Evolutionary conservation across 2,329 filamentous ascomycete genomes (phyloP), one percentile per base, ranked within the genome.

Genomic region (Arachnopeziza araneosa): DNA sequence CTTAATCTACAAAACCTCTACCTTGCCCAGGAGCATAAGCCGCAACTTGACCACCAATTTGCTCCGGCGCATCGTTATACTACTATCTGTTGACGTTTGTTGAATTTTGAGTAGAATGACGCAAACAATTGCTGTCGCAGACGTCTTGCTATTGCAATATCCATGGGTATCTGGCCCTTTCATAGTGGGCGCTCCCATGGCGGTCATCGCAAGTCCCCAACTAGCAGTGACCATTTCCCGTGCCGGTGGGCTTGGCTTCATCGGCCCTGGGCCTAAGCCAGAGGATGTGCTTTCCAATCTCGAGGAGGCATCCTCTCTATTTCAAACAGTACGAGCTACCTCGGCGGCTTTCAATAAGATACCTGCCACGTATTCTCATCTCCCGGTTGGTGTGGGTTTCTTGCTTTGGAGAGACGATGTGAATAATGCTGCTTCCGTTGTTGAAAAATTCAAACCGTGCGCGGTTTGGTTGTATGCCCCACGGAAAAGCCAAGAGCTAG

Each of bases 181-280:
- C 21, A 78, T 91, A 32, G 76, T 80, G 52, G 77, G 79, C 49
- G 88, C 86, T 1, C 89, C 89, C 0, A 91, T 92, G 88, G 82
- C 86, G 52, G 77, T 85, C 44, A 83, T 90, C 80, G 66, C 79
- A 72, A 68, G 80, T 71, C 62, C 78, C 69, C 66, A 74, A 0
- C 78, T 91, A 2, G 84, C 86, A 2, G 75, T 85, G 32, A 80
- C 84, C 51, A 80, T 90, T 17, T 85, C 82, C 1, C 74, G 74
- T 66, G 80, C 82, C 36, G 79, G 80, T 5, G 80, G 80, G 4
- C 63, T 82, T 1, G 82, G 78, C 12, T 80, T 80, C 65, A 73
- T 80, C 53, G 78, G 75, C 1, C 75, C 74, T 0, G 69, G 75
- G 67, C 69, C 65, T 2, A 75, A 73, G 24, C 21, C 63, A 24